These are phyloP conservation scores for Trichomonascaceae sp. DNA, from an alignment of 1,139 yeast species.

Conservation along the genomic window DNA sequence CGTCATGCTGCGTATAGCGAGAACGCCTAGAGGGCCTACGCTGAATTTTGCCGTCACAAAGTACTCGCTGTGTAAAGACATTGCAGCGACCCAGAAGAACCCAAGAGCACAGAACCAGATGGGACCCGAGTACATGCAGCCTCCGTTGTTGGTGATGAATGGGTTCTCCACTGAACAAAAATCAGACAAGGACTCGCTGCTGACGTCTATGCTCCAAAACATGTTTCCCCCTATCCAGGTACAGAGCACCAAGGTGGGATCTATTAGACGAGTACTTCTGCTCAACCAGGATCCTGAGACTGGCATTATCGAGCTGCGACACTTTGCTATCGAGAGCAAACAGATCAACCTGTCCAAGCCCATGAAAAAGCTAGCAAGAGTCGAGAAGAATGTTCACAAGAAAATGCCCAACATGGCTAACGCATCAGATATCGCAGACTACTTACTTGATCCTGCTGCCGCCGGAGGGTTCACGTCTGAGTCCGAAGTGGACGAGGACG, in stretches of 20 bases:
- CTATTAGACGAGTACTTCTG: constrained; percentile 77
- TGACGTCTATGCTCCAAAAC: constrained; percentile 86
- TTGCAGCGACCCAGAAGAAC: constrained; percentile 53
- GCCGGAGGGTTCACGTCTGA: constrained; percentile 75
- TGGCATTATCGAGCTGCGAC: constrained; percentile 71
- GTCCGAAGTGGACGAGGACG: constrained; percentile 78
- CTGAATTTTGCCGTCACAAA: constrained; percentile 64
- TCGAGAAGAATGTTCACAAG: constrained; percentile 36
- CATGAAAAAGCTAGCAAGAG: constrained; percentile 60
- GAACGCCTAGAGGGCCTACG: constrained; percentile 92
- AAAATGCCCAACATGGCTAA: constrained; percentile 60
- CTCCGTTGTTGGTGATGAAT: constrained; percentile 85
- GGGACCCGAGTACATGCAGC: constrained; percentile 44
- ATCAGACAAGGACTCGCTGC: constrained; percentile 47
- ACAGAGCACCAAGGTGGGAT: constrained; percentile 64
- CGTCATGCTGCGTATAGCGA: constrained; percentile 69
- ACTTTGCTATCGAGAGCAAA: constrained; percentile 80
- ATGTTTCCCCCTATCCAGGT: constrained; percentile 86
- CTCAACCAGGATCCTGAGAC: constrained; percentile 60
- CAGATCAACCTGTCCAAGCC: constrained; percentile 73
- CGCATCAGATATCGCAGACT: constrained; percentile 67
- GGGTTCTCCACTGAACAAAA: constrained; percentile 50
- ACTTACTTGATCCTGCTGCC: constrained; percentile 70
- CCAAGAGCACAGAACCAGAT: constrained; percentile 27
- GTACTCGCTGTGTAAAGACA: constrained; percentile 76